Evolutionary conservation across 768 basidiomycete genomes (phyloP).

Genomic region (Termitomyces sp.): DNA sequence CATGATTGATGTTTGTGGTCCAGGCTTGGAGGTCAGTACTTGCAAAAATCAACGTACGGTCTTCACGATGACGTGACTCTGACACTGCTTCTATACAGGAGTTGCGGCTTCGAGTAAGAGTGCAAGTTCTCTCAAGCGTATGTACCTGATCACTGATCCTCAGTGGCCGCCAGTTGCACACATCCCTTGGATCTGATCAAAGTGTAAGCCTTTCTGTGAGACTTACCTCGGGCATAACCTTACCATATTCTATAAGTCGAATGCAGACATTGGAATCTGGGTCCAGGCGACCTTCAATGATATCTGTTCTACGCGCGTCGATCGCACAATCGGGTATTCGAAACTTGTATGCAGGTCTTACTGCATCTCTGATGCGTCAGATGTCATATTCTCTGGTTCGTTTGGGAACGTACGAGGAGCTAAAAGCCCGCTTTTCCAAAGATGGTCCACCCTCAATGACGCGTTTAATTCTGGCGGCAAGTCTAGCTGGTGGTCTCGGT

Average conservation of each 20-base stretch:
- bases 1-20: slow-evolving; percentile 1
- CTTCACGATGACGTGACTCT: background rate
- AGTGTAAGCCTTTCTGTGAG: slow-evolving; percentile 45
- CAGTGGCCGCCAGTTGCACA: slow-evolving; percentile 77
- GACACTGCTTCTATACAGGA: slow-evolving; percentile 26
- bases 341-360: slow-evolving; percentile 76
- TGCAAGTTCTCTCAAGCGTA: background rate
- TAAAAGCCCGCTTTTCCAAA: slow-evolving; percentile 54
- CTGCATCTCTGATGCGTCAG: slow-evolving; percentile 79
- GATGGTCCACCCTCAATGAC: slow-evolving; percentile 45
- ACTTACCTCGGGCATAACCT: background rate
- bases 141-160: slow-evolving; percentile 2
- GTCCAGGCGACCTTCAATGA: slow-evolving; percentile 54
- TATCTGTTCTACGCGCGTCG: slow-evolving; percentile 58
- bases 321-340: slow-evolving; percentile 62
- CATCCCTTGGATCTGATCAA: slow-evolving; percentile 85
- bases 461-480: slow-evolving; percentile 58
- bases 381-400: slow-evolving; percentile 91
- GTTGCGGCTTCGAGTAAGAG: slow-evolving; percentile 58
- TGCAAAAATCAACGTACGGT: background rate
- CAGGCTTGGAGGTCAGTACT: slow-evolving; percentile 58
- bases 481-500: slow-evolving; percentile 73
- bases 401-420: slow-evolving; percentile 74
- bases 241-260: slow-evolving; percentile 37
- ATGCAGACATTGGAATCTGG: slow-evolving; percentile 70